These are phyloP conservation scores for Talaromyces proteolyticus DNA, from an alignment of 495 filamentous ascomycete species.

Conservation along the genomic window DNA sequence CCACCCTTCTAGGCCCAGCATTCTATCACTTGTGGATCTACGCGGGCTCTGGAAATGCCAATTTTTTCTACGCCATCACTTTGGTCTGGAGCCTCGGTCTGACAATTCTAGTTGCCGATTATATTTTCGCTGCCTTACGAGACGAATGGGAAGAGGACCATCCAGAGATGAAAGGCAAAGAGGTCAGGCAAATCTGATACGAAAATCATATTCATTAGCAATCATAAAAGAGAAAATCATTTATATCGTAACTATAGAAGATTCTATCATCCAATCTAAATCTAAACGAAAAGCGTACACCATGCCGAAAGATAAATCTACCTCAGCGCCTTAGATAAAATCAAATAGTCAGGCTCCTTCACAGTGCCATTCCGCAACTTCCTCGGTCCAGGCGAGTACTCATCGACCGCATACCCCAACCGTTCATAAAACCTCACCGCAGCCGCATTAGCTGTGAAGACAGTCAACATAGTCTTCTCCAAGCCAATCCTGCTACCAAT, in stretches of 20 bases:
- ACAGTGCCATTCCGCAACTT: constrained; percentile 58
- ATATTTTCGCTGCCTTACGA: constrained; percentile 77
- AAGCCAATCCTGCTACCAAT: constrained; percentile 40
- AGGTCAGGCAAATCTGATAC: constrained; percentile 73
- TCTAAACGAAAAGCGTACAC: not conserved
- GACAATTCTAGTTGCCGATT: constrained; percentile 74
- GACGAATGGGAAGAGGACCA: constrained; percentile 94
- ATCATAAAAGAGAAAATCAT: not conserved
- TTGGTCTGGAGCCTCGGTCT: constrained; percentile 91
- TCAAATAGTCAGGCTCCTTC: constrained; percentile 61
- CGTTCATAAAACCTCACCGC: constrained; percentile 62
- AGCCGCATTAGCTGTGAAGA: constrained; percentile 60
- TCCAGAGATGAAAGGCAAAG: constrained; percentile 81
- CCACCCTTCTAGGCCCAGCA: constrained; percentile 81
- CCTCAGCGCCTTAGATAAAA: constrained; percentile 57
- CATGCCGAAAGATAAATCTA: not conserved
- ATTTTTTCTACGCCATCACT: constrained; percentile 99
- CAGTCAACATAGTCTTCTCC: constrained; percentile 79
- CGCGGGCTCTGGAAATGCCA: constrained; percentile 94
- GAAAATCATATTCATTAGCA: constrained; percentile 11
- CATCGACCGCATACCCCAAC: constrained; percentile 62
- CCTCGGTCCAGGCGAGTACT: constrained; percentile 57
- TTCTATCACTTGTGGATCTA: constrained; percentile 99
- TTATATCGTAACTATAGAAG: no score
- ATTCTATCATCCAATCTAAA: no score